Evolutionary conservation across 495 filamentous ascomycete species (phyloP).

Genomic region (Penicillium goetzii): DNA sequence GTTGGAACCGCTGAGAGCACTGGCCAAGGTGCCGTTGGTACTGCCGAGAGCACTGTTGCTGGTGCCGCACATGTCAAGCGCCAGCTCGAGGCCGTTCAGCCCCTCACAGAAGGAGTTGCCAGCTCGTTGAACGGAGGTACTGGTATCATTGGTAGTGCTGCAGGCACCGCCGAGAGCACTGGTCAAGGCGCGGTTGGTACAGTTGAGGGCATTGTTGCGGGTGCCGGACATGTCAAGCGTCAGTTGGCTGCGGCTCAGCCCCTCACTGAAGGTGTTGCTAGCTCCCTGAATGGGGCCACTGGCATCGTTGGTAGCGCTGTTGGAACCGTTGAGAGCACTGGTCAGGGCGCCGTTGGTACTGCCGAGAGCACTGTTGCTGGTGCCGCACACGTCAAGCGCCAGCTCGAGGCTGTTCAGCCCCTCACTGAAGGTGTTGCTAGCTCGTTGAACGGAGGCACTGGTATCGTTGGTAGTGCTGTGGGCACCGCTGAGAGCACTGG

Average conservation of each 20-base stretch:
- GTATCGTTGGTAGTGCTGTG: constrained; percentile 11
- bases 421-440: constrained; percentile 8
- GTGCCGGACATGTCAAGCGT: background rate
- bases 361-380: constrained; percentile 15
- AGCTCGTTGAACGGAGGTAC: constrained; percentile 25
- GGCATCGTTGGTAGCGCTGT: constrained; percentile 22
- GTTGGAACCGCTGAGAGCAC: constrained; percentile 24
- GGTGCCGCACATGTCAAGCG: constrained; percentile 6
- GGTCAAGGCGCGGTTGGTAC: constrained; percentile 20
- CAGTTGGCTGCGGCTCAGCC: constrained; percentile 16
- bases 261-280: constrained; percentile 6
- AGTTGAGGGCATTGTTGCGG: constrained; percentile 16
- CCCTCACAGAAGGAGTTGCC: constrained; percentile 13
- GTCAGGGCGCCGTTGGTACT: constrained; percentile 17
- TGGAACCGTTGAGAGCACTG: constrained; percentile 22
- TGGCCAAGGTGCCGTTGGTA: constrained; percentile 17
- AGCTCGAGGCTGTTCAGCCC: constrained; percentile 8
- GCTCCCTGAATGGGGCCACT: constrained; percentile 14
- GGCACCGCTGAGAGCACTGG: constrained; percentile 19
- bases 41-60: constrained; percentile 16
- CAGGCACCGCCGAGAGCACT: constrained; percentile 28
- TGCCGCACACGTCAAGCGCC: constrained; percentile 6
- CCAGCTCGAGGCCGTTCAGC: background rate
- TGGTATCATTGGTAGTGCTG: constrained; percentile 22
- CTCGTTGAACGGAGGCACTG: constrained; percentile 15